These are phyloP conservation scores for Trametopsis cervina DNA, from an alignment of 768 basidiomycete genomes.

Conservation along the genomic window DNA sequence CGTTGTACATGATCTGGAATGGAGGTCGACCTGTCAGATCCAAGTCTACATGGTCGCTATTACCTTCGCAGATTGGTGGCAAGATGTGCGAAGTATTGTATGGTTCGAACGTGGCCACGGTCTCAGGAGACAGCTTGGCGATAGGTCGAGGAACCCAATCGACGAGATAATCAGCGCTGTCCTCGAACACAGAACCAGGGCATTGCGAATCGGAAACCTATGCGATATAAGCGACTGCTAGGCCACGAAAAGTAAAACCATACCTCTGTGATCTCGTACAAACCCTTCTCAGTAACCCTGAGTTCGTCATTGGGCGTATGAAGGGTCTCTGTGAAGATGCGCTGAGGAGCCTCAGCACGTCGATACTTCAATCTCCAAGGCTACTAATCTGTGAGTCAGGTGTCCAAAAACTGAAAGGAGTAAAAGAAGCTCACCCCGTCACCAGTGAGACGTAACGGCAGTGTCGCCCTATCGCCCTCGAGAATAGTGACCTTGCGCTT, in stretches of 20 bases:
- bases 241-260: too few relatives aligned
- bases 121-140: conserved; percentile 57
- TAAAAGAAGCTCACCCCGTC: conserved; percentile 57
- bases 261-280: conserved; percentile 66
- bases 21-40: conserved; percentile 82
- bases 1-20: conserved; percentile 88
- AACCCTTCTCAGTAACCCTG: conserved; percentile 64
- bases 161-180: conserved; percentile 61
- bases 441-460: conserved; percentile 86
- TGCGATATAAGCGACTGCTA: conserved; percentile 8
- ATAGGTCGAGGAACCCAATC: conserved; percentile 77
- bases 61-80: conserved; percentile 76
- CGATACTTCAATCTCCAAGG: conserved; percentile 86
- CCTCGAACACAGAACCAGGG: conserved; percentile 58
- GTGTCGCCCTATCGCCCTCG: conserved; percentile 61
- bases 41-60: conserved; percentile 76
- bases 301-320: conserved; percentile 66
- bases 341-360: conserved; percentile 36
- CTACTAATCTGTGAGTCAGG: conserved; percentile 32
- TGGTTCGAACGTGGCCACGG: conserved; percentile 47
- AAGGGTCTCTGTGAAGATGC: conserved; percentile 34
- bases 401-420: background rate
- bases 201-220: conserved; percentile 84
- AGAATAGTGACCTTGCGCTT: conserved; percentile 57
- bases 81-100: conserved; percentile 73